Evolutionary conservation across 2,329 filamentous ascomycete genomes (phyloP).

Genomic region (Cladophialophora immunda): DNA sequence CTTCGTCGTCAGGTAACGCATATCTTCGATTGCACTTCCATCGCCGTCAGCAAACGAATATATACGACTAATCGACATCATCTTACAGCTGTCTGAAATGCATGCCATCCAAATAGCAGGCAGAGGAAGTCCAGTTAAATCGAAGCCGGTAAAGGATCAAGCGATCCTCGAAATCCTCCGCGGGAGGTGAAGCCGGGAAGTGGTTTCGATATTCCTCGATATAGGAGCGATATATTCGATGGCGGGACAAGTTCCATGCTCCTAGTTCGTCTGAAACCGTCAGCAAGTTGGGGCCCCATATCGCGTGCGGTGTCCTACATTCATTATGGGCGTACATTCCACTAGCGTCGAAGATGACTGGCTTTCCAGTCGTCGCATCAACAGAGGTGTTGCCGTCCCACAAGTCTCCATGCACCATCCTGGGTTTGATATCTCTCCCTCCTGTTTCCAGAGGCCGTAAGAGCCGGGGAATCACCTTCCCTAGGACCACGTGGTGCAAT

Average conservation of each 20-base stretch:
- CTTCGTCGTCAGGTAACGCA: background rate
- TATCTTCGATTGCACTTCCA: background rate
- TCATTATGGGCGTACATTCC: slow-evolving; percentile 54
- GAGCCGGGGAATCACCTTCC: slow-evolving; percentile 46
- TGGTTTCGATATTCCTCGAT: slow-evolving; percentile 39
- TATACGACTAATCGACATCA: background rate
- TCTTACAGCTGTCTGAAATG: background rate
- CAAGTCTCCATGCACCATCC: slow-evolving; percentile 51
- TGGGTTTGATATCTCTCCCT: slow-evolving; percentile 40
- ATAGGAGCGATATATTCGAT: background rate
- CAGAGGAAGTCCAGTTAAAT: slow-evolving; percentile 17
- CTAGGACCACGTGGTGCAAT: background rate
- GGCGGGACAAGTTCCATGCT: background rate
- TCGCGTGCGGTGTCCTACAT: slow-evolving; percentile 35
- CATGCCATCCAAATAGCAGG: background rate
- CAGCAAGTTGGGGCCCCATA: slow-evolving; percentile 30
- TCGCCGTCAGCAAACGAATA: background rate
- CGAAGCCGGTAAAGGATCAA: slow-evolving; percentile 41
- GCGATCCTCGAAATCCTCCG: slow-evolving; percentile 43
- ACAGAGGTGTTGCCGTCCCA: slow-evolving; percentile 53
- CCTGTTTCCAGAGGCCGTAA: slow-evolving; percentile 40
- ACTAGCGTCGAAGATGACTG: slow-evolving; percentile 50
- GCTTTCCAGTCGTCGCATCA: slow-evolving; percentile 42
- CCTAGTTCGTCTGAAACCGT: background rate
- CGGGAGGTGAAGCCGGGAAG: slow-evolving; percentile 42